Base-by-base conservation (phyloP, 139 green algal genomes). In the Chlorella sp. region DNA sequence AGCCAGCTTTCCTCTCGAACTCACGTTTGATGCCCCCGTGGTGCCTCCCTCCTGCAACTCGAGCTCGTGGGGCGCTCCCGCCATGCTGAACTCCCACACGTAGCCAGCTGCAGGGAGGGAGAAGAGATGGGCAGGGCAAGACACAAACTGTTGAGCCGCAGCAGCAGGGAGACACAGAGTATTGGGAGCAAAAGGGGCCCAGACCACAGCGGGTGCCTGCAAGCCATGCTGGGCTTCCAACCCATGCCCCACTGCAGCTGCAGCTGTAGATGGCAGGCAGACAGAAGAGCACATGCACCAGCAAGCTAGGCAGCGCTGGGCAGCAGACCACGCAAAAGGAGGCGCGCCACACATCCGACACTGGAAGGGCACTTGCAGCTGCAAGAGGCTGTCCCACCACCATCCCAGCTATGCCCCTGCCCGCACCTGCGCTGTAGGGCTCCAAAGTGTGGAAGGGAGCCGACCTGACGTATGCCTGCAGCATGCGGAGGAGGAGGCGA, bases 371-470 rank as follows among this genome's bases (percentile, higher is more conserved):
- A n/a, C n/a, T n/a, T n/a, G n/a, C 2, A 40, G 24, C 68, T 19
- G 75, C 75, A 81, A 30, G 1, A 39, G 3, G 34, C 34, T 2
- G 12, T 32, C 34, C n/a, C 14, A 39, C 64, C 64, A 32, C 21
- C 64, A 32, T 2, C 64, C 64, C 64, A 71, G 21, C 64, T 30
- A 26, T 2, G 21, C 24, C 64, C 21, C 64, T 2, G 24, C 64
- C 64, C 73, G 48, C 40, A 80, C 71, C 94, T 85, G 91, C 79
- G 87, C 90, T 75, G 85, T 88, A 94, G 2, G 94, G 90, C 39
- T 92, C 90, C 83, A 97, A 82, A 12, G 87, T 75, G 85, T 94
- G 90, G 87, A 94, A 96, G 0, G 93, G 92, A 40, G 92, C 91
- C 12, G 77, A 85, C 0, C 85, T 77, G 11, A 76, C 77, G 12